Percentiles rank a stretch among this genome's conserved stretches.
Conservation (phyloP, 2,329 filamentous ascomycete genomes). For the Bipolaris zeicola region DNA sequence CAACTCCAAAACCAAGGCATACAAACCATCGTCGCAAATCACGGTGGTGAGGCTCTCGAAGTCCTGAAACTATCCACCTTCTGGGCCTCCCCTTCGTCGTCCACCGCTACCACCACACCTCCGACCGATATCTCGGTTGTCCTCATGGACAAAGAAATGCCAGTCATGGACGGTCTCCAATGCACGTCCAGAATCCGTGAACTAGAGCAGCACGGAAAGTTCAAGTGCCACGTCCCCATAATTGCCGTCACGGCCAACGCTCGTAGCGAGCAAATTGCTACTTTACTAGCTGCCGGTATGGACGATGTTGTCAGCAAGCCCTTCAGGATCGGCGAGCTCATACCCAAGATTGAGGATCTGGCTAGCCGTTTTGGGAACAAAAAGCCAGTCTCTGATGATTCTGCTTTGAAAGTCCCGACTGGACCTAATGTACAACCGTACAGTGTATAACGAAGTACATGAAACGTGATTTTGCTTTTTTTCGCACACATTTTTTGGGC, state of each 20-base stretch:
- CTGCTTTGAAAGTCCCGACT: not conserved
- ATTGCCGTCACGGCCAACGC: conserved; percentile 52
- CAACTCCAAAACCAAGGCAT: conserved; percentile 57
- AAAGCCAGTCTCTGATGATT: not conserved
- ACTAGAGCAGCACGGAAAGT: conserved; percentile 42
- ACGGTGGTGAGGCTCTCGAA: conserved; percentile 57
- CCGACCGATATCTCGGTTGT: conserved; percentile 38
- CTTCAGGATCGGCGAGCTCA: conserved; percentile 56
- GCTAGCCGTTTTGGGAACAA: conserved; percentile 28
- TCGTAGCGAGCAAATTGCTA: conserved; percentile 48
- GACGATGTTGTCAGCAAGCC: conserved; percentile 59
- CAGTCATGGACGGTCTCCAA: conserved; percentile 50
- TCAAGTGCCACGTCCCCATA: conserved; percentile 48
- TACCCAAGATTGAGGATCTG: conserved; percentile 59
- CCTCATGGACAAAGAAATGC: conserved; percentile 51
- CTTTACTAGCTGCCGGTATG: conserved; percentile 48
- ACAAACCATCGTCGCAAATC: conserved; percentile 55
- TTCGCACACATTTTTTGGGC: too few relatives aligned
- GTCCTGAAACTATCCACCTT: conserved; percentile 51
- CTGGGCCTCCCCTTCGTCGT: conserved; percentile 41
- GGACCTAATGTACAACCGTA: not conserved
- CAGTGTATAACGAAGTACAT: conserved; percentile 3
- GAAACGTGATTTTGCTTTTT: not conserved
- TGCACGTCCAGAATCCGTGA: conserved; percentile 47
- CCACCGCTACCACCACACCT: conserved; percentile 19